Evolutionary conservation across 768 basidiomycete species (phyloP).

Genomic region (Tricholomella constricta): DNA sequence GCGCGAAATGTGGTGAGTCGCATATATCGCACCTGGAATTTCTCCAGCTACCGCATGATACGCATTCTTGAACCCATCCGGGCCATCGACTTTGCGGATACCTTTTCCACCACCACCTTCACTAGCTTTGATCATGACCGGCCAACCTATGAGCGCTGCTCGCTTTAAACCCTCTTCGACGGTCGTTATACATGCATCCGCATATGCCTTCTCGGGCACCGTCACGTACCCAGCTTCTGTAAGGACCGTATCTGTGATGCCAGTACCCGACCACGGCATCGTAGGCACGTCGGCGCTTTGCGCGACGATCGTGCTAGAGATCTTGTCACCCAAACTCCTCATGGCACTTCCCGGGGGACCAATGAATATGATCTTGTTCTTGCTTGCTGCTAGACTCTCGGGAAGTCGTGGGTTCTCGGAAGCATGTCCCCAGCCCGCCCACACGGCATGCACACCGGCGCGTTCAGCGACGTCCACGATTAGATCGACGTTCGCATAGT

Average conservation of each 20-base stretch:
- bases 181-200: slow-evolving; percentile 81
- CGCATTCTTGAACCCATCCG: slow-evolving; percentile 90
- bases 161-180: slow-evolving; percentile 85
- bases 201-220: slow-evolving; percentile 90
- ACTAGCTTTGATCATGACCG: slow-evolving; percentile 99
- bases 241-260: slow-evolving; percentile 83
- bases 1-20: slow-evolving; percentile 11
- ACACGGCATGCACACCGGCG: slow-evolving; percentile 96
- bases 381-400: slow-evolving; percentile 88
- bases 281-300: slow-evolving; percentile 96
- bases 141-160: slow-evolving; percentile 91
- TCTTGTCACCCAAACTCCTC: slow-evolving; percentile 99
- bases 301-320: slow-evolving; percentile 98
- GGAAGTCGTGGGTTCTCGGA: slow-evolving; percentile 98
- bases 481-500: slow-evolving; percentile 99
- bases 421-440: slow-evolving; percentile 99
- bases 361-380: slow-evolving; percentile 98
- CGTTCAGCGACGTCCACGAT: slow-evolving; percentile 98
- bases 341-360: slow-evolving; percentile 98
- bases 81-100: slow-evolving; percentile 89
- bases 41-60: slow-evolving; percentile 94
- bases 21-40: slow-evolving; percentile 76
- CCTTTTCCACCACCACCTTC: slow-evolving; percentile 99
- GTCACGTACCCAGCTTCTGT: slow-evolving; percentile 89
- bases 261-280: slow-evolving; percentile 98